These are phyloP conservation scores for Carex sylvatica DNA, from an alignment of 202 grass and related monocot genomes.

Conservation along the genomic window DNA sequence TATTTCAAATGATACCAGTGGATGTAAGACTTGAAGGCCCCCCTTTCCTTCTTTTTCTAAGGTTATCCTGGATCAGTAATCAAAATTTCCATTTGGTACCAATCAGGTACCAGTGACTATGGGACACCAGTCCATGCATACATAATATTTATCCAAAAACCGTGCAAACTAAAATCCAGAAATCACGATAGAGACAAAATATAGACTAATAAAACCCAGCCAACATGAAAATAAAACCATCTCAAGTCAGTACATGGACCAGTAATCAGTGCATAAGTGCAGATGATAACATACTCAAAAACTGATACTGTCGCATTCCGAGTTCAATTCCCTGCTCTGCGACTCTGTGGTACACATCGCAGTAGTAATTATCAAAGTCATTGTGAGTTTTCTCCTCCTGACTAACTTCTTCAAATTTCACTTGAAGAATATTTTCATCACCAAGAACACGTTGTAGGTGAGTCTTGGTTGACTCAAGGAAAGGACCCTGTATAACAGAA, in stretches of 20 bases:
- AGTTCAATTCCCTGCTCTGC: constrained; percentile 61
- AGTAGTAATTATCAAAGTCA: constrained; percentile 22
- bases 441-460: constrained; percentile 62
- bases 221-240: not conserved
- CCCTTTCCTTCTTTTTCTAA: constrained; percentile 8
- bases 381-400: not conserved
- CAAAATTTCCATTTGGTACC: constrained; percentile 2
- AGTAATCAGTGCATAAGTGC: not conserved
- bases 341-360: constrained; percentile 37
- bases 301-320: constrained; percentile 52
- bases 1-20: not conserved
- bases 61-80: constrained; percentile 2
- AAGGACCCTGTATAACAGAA: constrained; percentile 57
- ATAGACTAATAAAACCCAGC: not conserved
- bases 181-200: not conserved
- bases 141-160: not conserved
- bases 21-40: not conserved
- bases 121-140: not conserved
- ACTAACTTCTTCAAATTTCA: constrained; percentile 56
- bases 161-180: not conserved
- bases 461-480: constrained; percentile 50
- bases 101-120: not conserved
- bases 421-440: constrained; percentile 70
- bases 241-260: not conserved
- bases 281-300: constrained; percentile 52